Evolutionary conservation across 1,284 basidiomycete genomes (phyloP).

Genomic region (Moesziomyces antarcticus): DNA sequence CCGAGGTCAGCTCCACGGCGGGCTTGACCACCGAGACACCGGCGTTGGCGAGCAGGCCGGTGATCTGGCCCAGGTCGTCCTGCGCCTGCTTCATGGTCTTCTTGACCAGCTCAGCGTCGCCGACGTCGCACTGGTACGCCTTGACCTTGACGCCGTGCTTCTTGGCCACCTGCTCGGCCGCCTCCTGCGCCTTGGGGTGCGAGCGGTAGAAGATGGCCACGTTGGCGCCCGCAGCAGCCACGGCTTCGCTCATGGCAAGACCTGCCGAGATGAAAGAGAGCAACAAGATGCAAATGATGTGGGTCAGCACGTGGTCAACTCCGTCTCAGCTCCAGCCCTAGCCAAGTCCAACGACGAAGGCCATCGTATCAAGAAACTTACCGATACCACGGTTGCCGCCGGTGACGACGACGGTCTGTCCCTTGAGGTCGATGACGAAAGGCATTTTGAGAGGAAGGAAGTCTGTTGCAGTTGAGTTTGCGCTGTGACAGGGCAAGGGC

Average conservation of each 20-base stretch:
- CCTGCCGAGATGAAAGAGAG: conserved; percentile 25
- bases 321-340: background rate
- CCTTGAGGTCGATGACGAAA: conserved; percentile 52
- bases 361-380: conserved; percentile 20
- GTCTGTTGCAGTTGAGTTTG: background rate
- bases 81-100: conserved; percentile 62
- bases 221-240: conserved; percentile 65
- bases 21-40: conserved; percentile 67
- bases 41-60: conserved; percentile 64
- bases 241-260: conserved; percentile 65
- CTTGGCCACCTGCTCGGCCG: conserved; percentile 62
- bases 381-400: conserved; percentile 67
- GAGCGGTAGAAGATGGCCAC: conserved; percentile 67
- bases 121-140: conserved; percentile 68
- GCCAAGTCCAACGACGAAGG: background rate
- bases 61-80: conserved; percentile 63
- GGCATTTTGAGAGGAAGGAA: conserved; percentile 24
- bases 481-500: background rate
- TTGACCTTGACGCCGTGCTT: conserved; percentile 64
- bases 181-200: conserved; percentile 66
- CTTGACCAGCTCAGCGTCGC: conserved; percentile 62
- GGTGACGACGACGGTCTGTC: conserved; percentile 72
- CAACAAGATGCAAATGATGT: background rate
- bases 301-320: too few species aligned
- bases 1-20: conserved; percentile 65